Conservation (phyloP, 257 asterid species). For the Solanum medicagineum region DNA sequence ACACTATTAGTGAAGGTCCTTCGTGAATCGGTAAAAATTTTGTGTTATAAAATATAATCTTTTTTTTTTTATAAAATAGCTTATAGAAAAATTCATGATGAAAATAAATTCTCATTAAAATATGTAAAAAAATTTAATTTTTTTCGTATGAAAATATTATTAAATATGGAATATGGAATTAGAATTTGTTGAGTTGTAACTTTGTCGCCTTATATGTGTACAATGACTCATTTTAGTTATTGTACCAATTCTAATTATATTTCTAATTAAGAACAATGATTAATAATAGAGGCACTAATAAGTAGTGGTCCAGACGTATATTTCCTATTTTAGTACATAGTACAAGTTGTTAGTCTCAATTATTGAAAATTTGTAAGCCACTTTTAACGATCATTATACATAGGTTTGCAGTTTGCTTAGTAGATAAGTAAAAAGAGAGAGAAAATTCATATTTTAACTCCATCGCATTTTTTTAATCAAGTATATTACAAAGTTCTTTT, state of each 20-base stretch:
- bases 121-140: not conserved
- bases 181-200: not conserved
- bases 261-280: not conserved
- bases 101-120: not conserved
- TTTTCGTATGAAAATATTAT: not conserved
- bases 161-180: not conserved
- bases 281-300: not conserved
- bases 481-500: not conserved
- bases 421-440: not conserved
- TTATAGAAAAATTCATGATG: not conserved
- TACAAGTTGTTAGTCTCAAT: not conserved
- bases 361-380: not conserved
- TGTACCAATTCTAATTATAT: not conserved
- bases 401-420: not conserved
- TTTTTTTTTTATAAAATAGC: not conserved
- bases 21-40: not conserved
- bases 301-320: not conserved
- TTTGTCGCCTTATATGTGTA: not conserved
- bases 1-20: not conserved
- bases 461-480: not conserved
- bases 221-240: not conserved
- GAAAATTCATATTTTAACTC: not conserved
- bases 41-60: not conserved
- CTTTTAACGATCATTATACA: not conserved
- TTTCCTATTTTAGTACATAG: not conserved